Conservation (phyloP, 2,329 filamentous ascomycete genomes). For the Botrytis paeoniae region DNA sequence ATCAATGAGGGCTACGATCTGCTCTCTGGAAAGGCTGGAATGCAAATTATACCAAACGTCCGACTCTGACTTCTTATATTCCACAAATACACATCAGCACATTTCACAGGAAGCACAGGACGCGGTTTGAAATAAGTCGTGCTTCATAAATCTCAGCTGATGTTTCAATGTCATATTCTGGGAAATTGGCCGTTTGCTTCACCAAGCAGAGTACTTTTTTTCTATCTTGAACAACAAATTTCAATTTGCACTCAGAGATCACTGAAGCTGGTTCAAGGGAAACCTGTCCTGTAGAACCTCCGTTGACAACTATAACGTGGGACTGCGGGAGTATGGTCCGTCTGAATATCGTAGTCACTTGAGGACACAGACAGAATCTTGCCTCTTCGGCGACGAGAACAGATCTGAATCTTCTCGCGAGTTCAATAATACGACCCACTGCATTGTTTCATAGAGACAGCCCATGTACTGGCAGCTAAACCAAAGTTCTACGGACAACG, state of each 20-base stretch:
- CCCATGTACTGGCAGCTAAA: neutral
- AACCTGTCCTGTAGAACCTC: neutral
- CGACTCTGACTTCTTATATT: neutral
- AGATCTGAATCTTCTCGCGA: neutral
- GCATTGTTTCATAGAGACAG: neutral
- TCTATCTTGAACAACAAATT: constrained; percentile 9
- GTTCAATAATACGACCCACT: neutral
- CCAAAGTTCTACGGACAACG: neutral
- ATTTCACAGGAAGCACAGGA: neutral
- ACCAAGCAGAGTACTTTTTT: neutral
- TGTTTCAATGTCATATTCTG: neutral
- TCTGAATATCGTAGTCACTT: neutral
- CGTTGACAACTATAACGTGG: neutral
- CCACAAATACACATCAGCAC: constrained; percentile 4
- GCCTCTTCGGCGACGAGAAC: neutral
- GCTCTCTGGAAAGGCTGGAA: neutral
- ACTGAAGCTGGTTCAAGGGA: neutral
- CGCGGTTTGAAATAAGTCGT: constrained; percentile 6
- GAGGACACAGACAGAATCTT: neutral
- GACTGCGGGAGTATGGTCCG: neutral
- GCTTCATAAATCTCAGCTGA: neutral
- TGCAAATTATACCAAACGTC: neutral
- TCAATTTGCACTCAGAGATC: neutral
- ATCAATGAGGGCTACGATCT: neutral
- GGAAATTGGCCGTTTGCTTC: neutral